Evolutionary conservation across 2,329 filamentous ascomycete genomes (phyloP).

Genomic region (Pochonia chlamydosporia): DNA sequence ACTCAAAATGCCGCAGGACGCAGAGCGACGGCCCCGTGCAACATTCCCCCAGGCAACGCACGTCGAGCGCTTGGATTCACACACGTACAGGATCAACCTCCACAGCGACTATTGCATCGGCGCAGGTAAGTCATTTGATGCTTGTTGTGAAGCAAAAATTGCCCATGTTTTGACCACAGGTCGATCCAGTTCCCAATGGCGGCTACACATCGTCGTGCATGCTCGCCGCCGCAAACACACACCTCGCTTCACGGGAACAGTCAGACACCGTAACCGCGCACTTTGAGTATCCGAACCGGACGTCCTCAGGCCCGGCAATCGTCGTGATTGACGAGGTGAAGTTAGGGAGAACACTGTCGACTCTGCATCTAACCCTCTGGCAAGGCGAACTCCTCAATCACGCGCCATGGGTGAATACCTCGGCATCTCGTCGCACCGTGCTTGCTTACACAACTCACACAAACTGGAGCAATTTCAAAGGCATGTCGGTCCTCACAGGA

Average conservation of each 20-base stretch:
- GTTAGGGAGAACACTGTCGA: slow-evolving; percentile 3
- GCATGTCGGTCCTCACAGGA: slow-evolving; percentile 21
- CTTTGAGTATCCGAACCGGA: slow-evolving; percentile 29
- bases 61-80: slow-evolving; percentile 16
- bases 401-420: slow-evolving; percentile 23
- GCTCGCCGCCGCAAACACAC: slow-evolving; percentile 21
- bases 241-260: slow-evolving; percentile 22
- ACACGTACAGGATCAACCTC: slow-evolving; percentile 19
- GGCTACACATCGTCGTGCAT: slow-evolving; percentile 33
- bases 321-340: slow-evolving; percentile 16
- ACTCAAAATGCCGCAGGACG: background rate
- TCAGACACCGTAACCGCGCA: slow-evolving; percentile 27
- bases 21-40: background rate
- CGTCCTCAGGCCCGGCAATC: slow-evolving; percentile 24
- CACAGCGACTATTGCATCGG: slow-evolving; percentile 16
- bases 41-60: slow-evolving; percentile 12
- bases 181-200: slow-evolving; percentile 29
- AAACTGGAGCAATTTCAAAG: slow-evolving; percentile 20
- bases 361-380: slow-evolving; percentile 22
- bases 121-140: slow-evolving; percentile 12
- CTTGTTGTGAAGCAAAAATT: background rate
- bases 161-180: background rate
- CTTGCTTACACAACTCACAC: slow-evolving; percentile 27
- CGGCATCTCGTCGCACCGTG: slow-evolving; percentile 21
- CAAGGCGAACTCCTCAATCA: slow-evolving; percentile 22